Evolutionary conservation across 257 asterid genomes (phyloP).

Genomic region (Nicotiana sylvestris): DNA sequence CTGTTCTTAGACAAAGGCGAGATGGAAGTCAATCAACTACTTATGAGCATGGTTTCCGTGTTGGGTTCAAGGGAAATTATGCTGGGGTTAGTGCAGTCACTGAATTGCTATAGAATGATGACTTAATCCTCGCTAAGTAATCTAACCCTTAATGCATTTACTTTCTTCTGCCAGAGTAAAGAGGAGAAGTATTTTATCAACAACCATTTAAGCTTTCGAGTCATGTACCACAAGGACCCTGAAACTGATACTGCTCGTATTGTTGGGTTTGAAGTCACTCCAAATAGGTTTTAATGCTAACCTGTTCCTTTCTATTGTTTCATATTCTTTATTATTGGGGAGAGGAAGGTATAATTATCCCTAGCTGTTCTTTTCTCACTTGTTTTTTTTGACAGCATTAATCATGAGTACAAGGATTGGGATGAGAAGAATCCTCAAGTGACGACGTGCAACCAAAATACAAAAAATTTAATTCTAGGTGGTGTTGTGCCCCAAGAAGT

Average conservation of each 20-base stretch:
- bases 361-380: conserved; percentile 5
- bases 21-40: conserved; percentile 68
- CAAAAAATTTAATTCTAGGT: conserved; percentile 59
- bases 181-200: conserved; percentile 21
- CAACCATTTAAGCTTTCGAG: conserved; percentile 22
- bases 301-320: conserved; percentile 3
- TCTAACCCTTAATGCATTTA: conserved; percentile 11
- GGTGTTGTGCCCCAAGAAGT: conserved; percentile 81
- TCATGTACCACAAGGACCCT: conserved; percentile 21
- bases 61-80: conserved; percentile 84
- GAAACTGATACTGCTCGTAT: conserved; percentile 17
- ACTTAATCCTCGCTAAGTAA: conserved; percentile 6
- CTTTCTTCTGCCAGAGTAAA: conserved; percentile 51
- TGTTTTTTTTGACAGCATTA: conserved; percentile 43
- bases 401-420: conserved; percentile 80
- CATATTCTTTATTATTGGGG: not conserved
- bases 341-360: not conserved
- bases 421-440: conserved; percentile 73
- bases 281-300: conserved; percentile 44
- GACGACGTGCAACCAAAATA: conserved; percentile 68
- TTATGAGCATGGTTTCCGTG: conserved; percentile 85
- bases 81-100: conserved; percentile 61
- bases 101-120: conserved; percentile 18
- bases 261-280: conserved; percentile 75
- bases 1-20: conserved; percentile 75